Conservation (phyloP, 2,329 filamentous ascomycete genomes). For the Fusarium sp. region DNA sequence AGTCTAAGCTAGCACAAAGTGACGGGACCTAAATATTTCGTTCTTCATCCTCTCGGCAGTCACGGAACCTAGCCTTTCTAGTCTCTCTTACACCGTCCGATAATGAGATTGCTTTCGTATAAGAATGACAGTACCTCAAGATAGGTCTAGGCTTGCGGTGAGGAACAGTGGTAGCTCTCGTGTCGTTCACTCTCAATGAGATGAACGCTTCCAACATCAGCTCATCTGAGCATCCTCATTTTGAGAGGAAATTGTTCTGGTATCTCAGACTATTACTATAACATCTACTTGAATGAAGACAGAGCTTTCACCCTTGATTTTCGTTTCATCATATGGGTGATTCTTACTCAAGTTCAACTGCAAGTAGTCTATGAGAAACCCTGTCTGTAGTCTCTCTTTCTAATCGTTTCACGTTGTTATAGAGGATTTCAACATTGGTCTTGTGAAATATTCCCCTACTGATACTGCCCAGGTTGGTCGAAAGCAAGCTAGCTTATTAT, state of each 20-base stretch:
- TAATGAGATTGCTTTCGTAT: not conserved
- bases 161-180: not conserved
- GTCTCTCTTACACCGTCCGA: fast-evolving
- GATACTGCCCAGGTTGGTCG: too few relatives aligned
- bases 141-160: not conserved
- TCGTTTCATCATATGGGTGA: not conserved
- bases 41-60: not conserved
- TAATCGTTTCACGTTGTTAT: too few relatives aligned
- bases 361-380: not conserved
- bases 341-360: not conserved
- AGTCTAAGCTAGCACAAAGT: not conserved
- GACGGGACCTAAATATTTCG: not conserved
- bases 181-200: not conserved
- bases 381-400: too few relatives aligned
- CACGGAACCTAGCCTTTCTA: not conserved
- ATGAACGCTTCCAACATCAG: not conserved
- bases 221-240: not conserved
- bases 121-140: not conserved
- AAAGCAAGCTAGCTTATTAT: too few relatives aligned
- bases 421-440: too few relatives aligned
- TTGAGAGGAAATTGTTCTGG: not conserved
- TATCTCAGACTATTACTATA: not conserved
- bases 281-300: not conserved
- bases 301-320: not conserved
- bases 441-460: too few relatives aligned